Evolutionary conservation across 352 stramenopile species (phyloP).

Genomic region (Globisporangium okanoganense): DNA sequence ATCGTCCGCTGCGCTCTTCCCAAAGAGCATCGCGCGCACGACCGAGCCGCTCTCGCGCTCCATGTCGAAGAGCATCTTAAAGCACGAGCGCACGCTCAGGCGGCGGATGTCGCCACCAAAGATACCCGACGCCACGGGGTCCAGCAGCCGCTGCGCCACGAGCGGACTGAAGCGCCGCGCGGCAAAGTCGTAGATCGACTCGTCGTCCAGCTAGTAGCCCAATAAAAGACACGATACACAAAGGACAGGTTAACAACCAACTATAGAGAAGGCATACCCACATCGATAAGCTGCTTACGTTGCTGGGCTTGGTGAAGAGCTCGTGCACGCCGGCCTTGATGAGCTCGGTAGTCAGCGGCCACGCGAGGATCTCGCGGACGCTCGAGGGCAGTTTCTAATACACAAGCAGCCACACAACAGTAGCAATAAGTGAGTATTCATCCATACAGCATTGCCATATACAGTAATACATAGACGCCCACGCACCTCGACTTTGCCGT

Average conservation of each 20-base stretch:
- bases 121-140: slow-evolving; percentile 82
- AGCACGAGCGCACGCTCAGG: slow-evolving; percentile 79
- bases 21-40: slow-evolving; percentile 69
- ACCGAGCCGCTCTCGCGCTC: slow-evolving; percentile 77
- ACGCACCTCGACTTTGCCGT: slow-evolving; percentile 60
- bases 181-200: slow-evolving; percentile 83
- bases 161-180: slow-evolving; percentile 69
- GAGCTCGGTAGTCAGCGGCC: slow-evolving; percentile 56
- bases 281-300: slow-evolving; percentile 8
- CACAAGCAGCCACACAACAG: not conserved
- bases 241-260: not conserved
- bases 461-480: too few relatives aligned
- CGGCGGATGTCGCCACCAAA: slow-evolving; percentile 82
- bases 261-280: not conserved
- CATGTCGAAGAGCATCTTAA: slow-evolving; percentile 72
- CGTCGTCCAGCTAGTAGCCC: slow-evolving; percentile 37
- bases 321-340: slow-evolving; percentile 63
- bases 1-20: slow-evolving; percentile 22
- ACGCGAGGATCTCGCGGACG: slow-evolving; percentile 52
- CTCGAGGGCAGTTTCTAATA: slow-evolving; percentile 57
- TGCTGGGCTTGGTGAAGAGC: slow-evolving; percentile 37
- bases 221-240: not conserved
- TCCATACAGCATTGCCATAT: too few relatives aligned
- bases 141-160: slow-evolving; percentile 73
- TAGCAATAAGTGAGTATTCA: too few relatives aligned